phyloP scores from a whole-genome alignment of 768 basidiomycete species.

The Neoboletus brunneissimus region DNA sequence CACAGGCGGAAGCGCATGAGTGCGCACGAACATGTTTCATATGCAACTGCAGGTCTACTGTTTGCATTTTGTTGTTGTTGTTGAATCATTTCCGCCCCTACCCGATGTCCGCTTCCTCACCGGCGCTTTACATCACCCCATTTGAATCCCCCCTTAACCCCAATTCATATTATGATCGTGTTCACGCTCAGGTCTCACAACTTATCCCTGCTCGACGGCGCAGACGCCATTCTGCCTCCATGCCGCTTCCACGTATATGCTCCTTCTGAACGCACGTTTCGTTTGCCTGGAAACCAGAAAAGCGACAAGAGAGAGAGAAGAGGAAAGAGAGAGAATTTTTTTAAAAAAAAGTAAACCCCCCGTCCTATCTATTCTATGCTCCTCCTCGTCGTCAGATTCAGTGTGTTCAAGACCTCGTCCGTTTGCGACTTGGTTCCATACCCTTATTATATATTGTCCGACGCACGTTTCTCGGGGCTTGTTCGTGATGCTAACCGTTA shows the following conservation, averaged over 20 bases:
- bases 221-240: not conserved
- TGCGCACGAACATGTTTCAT: not conserved
- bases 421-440: not conserved
- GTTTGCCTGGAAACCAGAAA: too few species aligned
- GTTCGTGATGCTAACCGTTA: too few species aligned
- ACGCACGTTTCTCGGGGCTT: not conserved
- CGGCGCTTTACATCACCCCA: not conserved
- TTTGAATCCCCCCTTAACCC: too few species aligned
- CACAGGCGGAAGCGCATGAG: not conserved
- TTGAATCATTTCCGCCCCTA: not conserved
- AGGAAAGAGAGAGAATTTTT: too few species aligned
- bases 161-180: not conserved
- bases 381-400: not conserved
- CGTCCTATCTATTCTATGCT: not conserved
- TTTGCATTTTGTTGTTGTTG: not conserved
- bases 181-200: not conserved
- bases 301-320: too few species aligned
- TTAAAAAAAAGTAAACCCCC: too few species aligned
- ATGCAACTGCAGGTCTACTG: not conserved
- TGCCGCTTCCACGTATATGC: not conserved
- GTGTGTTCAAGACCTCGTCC: not conserved
- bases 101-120: too few species aligned
- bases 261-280: not conserved
- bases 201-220: not conserved
- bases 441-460: not conserved